Conservation (phyloP, 1,139 yeast genomes). For the Yamadazyma spencermartinsiae region DNA sequence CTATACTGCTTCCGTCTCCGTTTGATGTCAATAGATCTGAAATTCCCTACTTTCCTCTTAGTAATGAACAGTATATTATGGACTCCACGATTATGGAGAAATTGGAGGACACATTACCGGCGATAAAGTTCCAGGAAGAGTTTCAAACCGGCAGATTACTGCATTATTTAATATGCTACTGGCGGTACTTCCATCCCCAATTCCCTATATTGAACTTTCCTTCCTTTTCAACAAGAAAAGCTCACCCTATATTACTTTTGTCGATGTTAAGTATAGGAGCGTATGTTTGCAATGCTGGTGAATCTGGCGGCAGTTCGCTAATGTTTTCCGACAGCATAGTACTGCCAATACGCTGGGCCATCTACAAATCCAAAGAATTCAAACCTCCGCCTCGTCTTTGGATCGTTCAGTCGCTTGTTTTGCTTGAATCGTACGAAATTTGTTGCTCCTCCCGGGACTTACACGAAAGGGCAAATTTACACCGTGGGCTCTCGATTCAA, state of each 20-base stretch:
- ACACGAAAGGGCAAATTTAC: constrained; percentile 76
- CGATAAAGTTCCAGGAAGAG: constrained; percentile 15
- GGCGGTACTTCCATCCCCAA: constrained; percentile 64
- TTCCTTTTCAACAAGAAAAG: constrained; percentile 54
- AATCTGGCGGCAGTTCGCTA: constrained; percentile 20
- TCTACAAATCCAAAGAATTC: constrained; percentile 60
- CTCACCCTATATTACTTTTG: constrained; percentile 54
- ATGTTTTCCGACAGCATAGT: constrained; percentile 44
- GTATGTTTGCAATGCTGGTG: constrained; percentile 24
- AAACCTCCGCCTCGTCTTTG: constrained; percentile 62
- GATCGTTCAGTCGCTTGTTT: constrained; percentile 63
- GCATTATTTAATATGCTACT: constrained; percentile 39
- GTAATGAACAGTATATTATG: constrained; percentile 11
- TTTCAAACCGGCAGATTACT: constrained; percentile 26
- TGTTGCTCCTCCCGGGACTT: constrained; percentile 55
- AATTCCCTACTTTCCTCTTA: constrained; percentile 13
- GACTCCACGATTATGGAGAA: constrained; percentile 10
- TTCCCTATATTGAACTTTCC: constrained; percentile 64
- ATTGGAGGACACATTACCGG: constrained; percentile 12
- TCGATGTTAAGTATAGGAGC: constrained; percentile 62
- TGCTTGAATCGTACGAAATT: constrained; percentile 70
- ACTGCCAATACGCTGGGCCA: constrained; percentile 60
- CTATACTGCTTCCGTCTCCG: background rate
- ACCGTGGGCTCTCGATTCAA: constrained; percentile 77
- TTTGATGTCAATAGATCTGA: background rate